Percentiles rank a stretch among this genome's conserved stretches.
Conservation (phyloP, 495 filamentous ascomycete genomes). For the Lasiosphaeria hispida region DNA sequence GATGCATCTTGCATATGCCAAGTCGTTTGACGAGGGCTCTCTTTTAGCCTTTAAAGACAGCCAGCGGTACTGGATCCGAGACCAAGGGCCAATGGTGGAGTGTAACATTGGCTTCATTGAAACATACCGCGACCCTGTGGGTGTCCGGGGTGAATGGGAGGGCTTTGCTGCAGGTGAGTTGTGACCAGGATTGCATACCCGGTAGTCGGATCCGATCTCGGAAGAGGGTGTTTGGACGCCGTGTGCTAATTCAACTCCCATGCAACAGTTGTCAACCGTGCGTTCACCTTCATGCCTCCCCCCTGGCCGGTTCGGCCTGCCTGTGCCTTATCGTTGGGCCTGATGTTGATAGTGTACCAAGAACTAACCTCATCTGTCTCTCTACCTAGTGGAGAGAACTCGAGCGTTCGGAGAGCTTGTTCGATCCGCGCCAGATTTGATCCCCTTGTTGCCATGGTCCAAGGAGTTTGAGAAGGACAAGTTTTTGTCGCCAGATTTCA, state of each 20-base stretch:
- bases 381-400: constrained; percentile 66
- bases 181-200: background rate
- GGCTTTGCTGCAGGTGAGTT: constrained; percentile 66
- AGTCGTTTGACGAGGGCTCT: constrained; percentile 81
- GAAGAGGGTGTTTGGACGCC: no score
- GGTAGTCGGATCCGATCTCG: background rate
- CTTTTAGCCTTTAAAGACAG: constrained; percentile 85
- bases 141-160: constrained; percentile 95
- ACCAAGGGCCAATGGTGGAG: constrained; percentile 86
- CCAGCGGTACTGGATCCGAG: constrained; percentile 88
- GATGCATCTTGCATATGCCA: constrained; percentile 81
- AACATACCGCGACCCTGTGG: constrained; percentile 91
- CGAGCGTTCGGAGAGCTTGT: constrained; percentile 86
- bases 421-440: constrained; percentile 72
- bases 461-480: constrained; percentile 92
- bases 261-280: constrained; percentile 52
- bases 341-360: no score
- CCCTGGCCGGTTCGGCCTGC: no score
- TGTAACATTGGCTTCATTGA: constrained; percentile 94
- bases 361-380: background rate
- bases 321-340: no score
- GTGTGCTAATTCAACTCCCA: constrained; percentile 6
- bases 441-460: constrained; percentile 84
- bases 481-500: constrained; percentile 93
- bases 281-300: background rate